phyloP scores from a whole-genome alignment of 176 grass and related monocot genomes.

The Aegilops sharonensis region DNA sequence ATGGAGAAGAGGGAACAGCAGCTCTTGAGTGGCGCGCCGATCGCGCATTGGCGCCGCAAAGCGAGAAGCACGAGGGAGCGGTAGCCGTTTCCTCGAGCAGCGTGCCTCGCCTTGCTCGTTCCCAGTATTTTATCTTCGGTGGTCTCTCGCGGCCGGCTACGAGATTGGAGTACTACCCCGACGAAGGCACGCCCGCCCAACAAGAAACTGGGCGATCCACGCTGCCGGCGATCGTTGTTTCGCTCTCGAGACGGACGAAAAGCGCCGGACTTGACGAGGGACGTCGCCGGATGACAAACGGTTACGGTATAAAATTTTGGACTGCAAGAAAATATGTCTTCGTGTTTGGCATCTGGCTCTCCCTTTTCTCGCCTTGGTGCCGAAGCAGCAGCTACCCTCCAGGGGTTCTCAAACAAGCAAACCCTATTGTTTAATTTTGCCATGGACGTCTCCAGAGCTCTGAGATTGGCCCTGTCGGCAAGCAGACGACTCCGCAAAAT shows the following conservation, averaged over 20 bases:
- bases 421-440: background rate
- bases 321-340: background rate
- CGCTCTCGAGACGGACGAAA: background rate
- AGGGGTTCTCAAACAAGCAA: background rate
- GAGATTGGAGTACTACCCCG: too few species aligned
- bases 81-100: too few species aligned
- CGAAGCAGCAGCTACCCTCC: background rate
- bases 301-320: background rate
- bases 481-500: background rate
- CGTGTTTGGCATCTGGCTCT: too few species aligned
- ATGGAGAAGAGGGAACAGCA: too few species aligned
- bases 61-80: conserved; percentile 11
- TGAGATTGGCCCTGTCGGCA: background rate
- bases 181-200: too few species aligned
- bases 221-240: background rate
- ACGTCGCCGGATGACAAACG: background rate
- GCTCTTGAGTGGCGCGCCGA: too few species aligned
- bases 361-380: background rate
- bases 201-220: background rate
- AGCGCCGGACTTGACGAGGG: conserved; percentile 25
- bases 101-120: too few species aligned
- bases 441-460: background rate
- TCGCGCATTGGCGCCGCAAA: background rate
- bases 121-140: too few species aligned
- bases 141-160: too few species aligned